Evolutionary conservation across 345 rosid species (phyloP).

Genomic region (Schrenkiella parvula): DNA sequence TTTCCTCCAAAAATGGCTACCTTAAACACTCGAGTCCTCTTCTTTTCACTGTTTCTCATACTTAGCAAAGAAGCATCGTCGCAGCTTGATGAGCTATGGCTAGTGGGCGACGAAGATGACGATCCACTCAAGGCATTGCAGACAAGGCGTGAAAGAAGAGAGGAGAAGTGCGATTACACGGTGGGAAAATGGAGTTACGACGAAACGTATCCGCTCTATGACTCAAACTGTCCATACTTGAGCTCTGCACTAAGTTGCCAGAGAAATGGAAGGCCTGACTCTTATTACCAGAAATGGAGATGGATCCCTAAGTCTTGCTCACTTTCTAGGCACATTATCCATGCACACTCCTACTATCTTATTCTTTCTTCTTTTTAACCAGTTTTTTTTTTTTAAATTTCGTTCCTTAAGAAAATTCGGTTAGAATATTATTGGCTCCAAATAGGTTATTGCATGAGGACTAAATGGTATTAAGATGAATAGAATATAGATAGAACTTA

Average conservation of each 20-base stretch:
- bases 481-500: not conserved
- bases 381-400: not conserved
- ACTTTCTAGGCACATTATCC: conserved; percentile 74
- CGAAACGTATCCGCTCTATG: conserved; percentile 75
- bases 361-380: not conserved
- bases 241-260: conserved; percentile 75
- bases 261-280: conserved; percentile 89
- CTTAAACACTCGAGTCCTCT: not conserved
- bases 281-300: conserved; percentile 84
- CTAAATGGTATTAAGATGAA: not conserved
- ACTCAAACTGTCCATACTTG: conserved; percentile 73
- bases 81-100: conserved; percentile 33
- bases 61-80: conserved; percentile 14
- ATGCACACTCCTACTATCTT: not conserved
- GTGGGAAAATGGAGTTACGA: conserved; percentile 83
- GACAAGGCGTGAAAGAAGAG: conserved; percentile 26
- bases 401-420: not conserved
- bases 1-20: conserved; percentile 21
- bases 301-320: conserved; percentile 81
- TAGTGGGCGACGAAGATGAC: conserved; percentile 24
- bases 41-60: conserved; percentile 15
- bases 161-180: conserved; percentile 51
- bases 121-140: conserved; percentile 35
- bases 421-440: not conserved
- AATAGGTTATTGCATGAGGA: not conserved